Base-by-base conservation (phyloP, 2,329 filamentous ascomycete species). In the Zalaria obscura region DNA sequence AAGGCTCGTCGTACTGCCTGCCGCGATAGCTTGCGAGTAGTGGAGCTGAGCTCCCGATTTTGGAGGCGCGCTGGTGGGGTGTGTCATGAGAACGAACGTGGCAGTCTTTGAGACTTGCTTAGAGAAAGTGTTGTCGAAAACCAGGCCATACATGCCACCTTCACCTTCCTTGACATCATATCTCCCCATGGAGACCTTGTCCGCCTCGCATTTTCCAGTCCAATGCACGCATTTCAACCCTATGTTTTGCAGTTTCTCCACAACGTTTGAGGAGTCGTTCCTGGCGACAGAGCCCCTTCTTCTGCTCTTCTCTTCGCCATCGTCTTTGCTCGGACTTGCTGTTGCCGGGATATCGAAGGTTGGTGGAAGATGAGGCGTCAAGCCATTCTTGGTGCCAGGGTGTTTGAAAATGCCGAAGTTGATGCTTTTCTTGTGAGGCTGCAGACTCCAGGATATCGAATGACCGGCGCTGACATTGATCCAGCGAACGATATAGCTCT, bases 401-500 rank as follows among this genome's bases (percentile, higher is more conserved):
- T 96, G 91, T 61, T 95, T 96, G 64, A 98, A 93, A 55, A 98
- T 83, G 57, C 88, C 91, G 60, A 98, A 94, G 66, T 96, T 95
- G 63, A 98, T 82, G 45, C 89, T 95, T 66, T 95, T 96, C 68
- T 93, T 96, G 62, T 96, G 87, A 35, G 91, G 91, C 58, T 96
- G 88, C 33, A 98, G 77, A 56, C 86, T 95, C 91, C 91, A 98
- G 10, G 88, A 94, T 53, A 98, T 87, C 39, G 88, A 94, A 61
- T 94, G 81, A 41, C 83, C 83, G 48, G 86, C 80, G 42, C 87
- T 80, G 52, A 95, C 89, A 58, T 86, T 82, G 52, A 95, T 84
- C 89, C 91, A 98, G 57, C 91, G 86, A 43, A 98, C 85, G 53
- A 98, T 87, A 66, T 98, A 98, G 49, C 87, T 94, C 91, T 96